These are phyloP conservation scores for Lavandula angustifolia DNA, from an alignment of 257 asterid genomes.

Conservation along the genomic window DNA sequence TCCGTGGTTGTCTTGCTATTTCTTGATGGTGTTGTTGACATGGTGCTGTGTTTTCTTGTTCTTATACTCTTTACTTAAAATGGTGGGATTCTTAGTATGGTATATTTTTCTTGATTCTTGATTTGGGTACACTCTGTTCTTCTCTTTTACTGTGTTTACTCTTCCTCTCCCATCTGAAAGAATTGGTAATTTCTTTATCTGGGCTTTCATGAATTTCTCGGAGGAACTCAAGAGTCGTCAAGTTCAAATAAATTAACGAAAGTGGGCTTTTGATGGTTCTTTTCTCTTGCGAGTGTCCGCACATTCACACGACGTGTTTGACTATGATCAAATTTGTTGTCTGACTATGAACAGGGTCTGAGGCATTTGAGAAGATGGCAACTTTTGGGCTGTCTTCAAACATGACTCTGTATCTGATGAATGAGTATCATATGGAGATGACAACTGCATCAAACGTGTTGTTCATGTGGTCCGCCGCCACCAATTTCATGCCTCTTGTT, in stretches of 20 bases:
- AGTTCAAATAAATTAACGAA: neutral
- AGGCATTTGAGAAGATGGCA: conserved; percentile 61
- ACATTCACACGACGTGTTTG: neutral
- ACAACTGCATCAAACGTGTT: conserved; percentile 49
- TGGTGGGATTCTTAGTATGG: neutral
- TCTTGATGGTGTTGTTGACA: no score
- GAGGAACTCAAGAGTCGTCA: neutral
- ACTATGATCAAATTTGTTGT: conserved; percentile 3
- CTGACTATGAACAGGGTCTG: conserved; percentile 52
- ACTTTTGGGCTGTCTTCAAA: conserved; percentile 55
- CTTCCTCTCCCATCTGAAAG: neutral
- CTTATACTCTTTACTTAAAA: no score
- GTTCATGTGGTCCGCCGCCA: conserved; percentile 66
- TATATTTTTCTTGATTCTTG: neutral
- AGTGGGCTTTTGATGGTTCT: conserved; percentile 13
- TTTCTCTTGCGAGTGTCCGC: neutral
- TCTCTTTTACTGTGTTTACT: neutral
- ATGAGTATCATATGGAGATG: conserved; percentile 59
- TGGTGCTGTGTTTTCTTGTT: no score
- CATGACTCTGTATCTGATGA: conserved; percentile 63
- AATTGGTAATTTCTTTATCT: neutral
- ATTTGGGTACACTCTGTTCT: neutral
- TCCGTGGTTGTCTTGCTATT: no score
- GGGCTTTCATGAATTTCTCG: neutral
- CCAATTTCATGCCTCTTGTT: conserved; percentile 53